Percentiles rank a stretch among this genome's conserved stretches.
Conservation (phyloP, 169 alveolate species). For the Plasmodium gaboni region DNA sequence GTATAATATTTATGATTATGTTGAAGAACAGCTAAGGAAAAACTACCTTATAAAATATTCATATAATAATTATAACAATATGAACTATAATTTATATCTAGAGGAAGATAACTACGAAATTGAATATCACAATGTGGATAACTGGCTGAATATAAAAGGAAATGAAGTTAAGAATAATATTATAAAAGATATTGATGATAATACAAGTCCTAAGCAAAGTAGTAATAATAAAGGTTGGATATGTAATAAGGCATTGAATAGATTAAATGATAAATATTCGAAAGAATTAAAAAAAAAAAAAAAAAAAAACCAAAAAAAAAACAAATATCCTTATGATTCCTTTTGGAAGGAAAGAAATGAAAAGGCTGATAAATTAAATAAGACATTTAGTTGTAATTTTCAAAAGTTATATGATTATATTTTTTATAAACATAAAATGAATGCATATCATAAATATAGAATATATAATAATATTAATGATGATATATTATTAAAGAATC, state of each 20-base stretch:
- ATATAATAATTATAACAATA: constrained; percentile 1
- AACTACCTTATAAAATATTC: constrained; percentile 37
- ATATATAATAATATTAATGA: constrained; percentile 39
- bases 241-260: no score
- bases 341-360: neutral
- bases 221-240: no score
- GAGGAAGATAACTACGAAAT: constrained; percentile 5
- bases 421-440: constrained; percentile 66
- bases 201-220: neutral
- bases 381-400: constrained; percentile 24
- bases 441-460: constrained; percentile 65
- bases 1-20: constrained; percentile 5
- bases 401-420: constrained; percentile 67
- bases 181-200: neutral
- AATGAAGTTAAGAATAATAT: neutral
- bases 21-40: constrained; percentile 35
- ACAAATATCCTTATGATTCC: neutral
- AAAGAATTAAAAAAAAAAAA: no score
- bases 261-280: no score
- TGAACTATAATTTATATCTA: constrained; percentile 12
- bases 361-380: neutral
- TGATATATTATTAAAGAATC: constrained; percentile 29
- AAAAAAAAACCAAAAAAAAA: neutral
- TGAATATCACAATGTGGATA: neutral
- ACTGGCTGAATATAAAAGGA: neutral